These are phyloP conservation scores for Atractiella rhizophila DNA, from an alignment of 768 basidiomycete species.

Conservation along the genomic window DNA sequence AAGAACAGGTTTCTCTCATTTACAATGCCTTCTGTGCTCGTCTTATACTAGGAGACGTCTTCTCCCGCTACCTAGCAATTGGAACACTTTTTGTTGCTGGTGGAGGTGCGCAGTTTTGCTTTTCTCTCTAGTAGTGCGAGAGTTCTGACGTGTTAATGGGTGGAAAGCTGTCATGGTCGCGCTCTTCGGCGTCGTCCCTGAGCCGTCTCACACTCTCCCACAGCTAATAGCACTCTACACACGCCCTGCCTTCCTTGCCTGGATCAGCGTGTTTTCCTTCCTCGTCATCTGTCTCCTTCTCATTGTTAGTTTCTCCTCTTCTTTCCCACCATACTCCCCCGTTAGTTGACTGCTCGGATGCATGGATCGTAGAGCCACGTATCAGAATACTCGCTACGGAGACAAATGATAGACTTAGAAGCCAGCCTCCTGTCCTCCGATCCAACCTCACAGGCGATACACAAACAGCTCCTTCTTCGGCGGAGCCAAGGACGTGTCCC, in stretches of 20 bases:
- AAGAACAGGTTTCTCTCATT: slow-evolving; percentile 33
- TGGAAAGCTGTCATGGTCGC: slow-evolving; percentile 67
- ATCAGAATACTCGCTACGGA: too few species aligned
- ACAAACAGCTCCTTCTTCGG: too few species aligned
- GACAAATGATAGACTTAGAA: too few species aligned
- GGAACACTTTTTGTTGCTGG: slow-evolving; percentile 23
- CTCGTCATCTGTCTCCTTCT: slow-evolving; percentile 35
- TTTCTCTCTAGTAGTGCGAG: neutral
- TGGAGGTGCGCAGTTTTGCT: neutral
- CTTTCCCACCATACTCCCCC: too few species aligned
- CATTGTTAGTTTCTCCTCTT: slow-evolving; percentile 27
- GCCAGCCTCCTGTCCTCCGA: too few species aligned
- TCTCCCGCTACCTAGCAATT: slow-evolving; percentile 59
- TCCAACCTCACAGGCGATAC: too few species aligned
- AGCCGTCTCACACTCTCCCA: slow-evolving; percentile 59
- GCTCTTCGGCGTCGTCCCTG: slow-evolving; percentile 72
- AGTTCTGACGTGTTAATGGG: neutral
- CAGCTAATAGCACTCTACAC: slow-evolving; percentile 54
- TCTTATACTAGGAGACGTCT: slow-evolving; percentile 56
- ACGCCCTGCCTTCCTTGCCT: slow-evolving; percentile 50
- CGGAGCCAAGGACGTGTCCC: too few species aligned
- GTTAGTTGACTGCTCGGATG: too few species aligned
- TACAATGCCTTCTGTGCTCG: slow-evolving; percentile 86
- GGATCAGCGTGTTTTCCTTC: slow-evolving; percentile 47
- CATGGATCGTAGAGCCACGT: too few species aligned